Conservation (phyloP, 805 yeast genomes). For the Teunomyces panamensis region DNA sequence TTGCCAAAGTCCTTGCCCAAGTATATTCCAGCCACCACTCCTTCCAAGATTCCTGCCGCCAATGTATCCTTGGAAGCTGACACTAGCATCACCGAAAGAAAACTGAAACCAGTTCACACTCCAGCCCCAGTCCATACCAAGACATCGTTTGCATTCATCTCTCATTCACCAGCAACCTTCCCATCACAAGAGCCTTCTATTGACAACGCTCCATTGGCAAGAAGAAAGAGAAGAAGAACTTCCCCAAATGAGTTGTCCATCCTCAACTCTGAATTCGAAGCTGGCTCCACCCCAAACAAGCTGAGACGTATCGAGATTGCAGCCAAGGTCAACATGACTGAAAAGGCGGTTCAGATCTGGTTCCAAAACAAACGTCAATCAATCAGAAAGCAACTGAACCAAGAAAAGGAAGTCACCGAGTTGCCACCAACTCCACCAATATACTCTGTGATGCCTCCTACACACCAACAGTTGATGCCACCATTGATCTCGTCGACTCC, state of each 20-base stretch:
- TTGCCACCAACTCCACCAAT: constrained; percentile 40
- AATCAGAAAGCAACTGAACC: constrained; percentile 48
- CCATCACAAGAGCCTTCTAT: constrained; percentile 79
- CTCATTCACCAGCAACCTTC: constrained; percentile 88
- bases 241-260: constrained; percentile 82
- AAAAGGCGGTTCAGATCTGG: constrained; percentile 97
- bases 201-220: constrained; percentile 88
- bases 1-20: background rate
- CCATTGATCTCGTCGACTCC: constrained; percentile 14
- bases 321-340: constrained; percentile 82
- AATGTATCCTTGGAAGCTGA: constrained; percentile 10
- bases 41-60: constrained; percentile 5
- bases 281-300: constrained; percentile 80
- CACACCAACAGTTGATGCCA: background rate
- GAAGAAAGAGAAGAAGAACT: constrained; percentile 94
- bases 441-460: background rate
- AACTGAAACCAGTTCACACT: background rate
- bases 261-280: constrained; percentile 73
- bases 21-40: constrained; percentile 6
- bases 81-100: constrained; percentile 9
- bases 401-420: constrained; percentile 40
- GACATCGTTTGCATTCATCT: constrained; percentile 76
- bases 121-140: constrained; percentile 3
- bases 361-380: constrained; percentile 94
- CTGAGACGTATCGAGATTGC: constrained; percentile 77